Base-by-base conservation (phyloP, 208 protist genomes). In the Porcisia hertigi region DNA sequence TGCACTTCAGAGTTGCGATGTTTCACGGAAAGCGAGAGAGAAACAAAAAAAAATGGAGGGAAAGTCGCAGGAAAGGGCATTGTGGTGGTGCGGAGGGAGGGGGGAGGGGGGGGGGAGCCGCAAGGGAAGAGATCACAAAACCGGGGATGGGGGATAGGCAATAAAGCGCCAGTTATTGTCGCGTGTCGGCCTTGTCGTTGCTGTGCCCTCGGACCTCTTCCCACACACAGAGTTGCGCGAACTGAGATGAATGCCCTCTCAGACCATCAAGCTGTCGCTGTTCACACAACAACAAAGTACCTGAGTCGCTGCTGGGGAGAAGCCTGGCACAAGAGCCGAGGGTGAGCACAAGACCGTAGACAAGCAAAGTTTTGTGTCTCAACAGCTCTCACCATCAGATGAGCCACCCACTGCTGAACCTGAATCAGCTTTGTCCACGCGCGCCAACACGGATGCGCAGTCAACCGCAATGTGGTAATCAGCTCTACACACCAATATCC, bases 51-150 rank as follows among this genome's bases (percentile, higher is more conserved):
- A 23, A 14, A 43, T 43, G 60, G 59, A 62, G 43, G 54, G 39
- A 54, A 58, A 80, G 63, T 47, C 18, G n/a, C 60, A 60, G 36
- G 39, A 71, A 69, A 18, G 53, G 52, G 36, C 71, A 59, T 43
- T 49, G 69, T 45, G n/a, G 30, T 30, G 30, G 54, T 49, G 30
- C 67, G 12, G 30, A 34, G 54, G 30, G 30, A 30, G 30, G 30
- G 30, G 30, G 30, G 30, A 30, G 30, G 30, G 30, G 30, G 30
- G 30, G 30, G 30, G 30, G 0, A 30, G 30, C 30, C 41, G n/a
- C 55, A 41, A 20, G 47, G 47, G 23, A 77, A 53, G 34, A 53
- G 58, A 25, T 30, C 11, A 52, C 47, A 52, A 52, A 52, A 63
- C 41, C n/a, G 47, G n/a, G 8, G n/a, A 60, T 0, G 63, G 23